A percentile compares a stretch with the other conserved stretches of the same genome.
phyloP scores from a whole-genome alignment of 371 early-diverging fungal species.

The Mortierella sp. region DNA sequence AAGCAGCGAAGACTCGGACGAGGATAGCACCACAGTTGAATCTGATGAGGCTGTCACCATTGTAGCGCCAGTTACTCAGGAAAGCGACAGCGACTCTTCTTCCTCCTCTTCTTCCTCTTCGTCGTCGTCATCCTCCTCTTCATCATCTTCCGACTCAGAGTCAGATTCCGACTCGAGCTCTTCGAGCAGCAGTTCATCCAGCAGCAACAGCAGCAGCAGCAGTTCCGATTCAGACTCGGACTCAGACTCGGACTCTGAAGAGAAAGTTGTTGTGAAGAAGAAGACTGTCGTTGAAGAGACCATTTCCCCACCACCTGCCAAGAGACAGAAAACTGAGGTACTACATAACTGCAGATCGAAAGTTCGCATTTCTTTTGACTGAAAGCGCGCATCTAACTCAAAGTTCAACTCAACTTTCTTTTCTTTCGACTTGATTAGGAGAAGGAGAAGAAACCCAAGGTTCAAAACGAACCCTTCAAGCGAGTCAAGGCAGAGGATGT shows the following conservation, averaged over 20 bases:
- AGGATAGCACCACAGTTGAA: conserved; percentile 15
- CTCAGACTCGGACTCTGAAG: conserved; percentile 40
- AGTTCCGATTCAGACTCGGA: conserved; percentile 43
- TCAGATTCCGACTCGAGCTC: conserved; percentile 43
- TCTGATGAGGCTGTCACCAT: conserved; percentile 12
- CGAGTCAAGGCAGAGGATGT: conserved; percentile 88
- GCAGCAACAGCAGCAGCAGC: conserved; percentile 26
- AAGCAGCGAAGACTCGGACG: conserved; percentile 31
- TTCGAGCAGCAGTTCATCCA: conserved; percentile 46
- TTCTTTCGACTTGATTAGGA: background rate
- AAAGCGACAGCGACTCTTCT: conserved; percentile 35
- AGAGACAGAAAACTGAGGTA: conserved; percentile 41
- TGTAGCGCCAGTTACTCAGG: background rate
- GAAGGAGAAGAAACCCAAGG: conserved; percentile 40
- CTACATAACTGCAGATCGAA: background rate
- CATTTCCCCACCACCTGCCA: conserved; percentile 19
- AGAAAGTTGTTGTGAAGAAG: conserved; percentile 30
- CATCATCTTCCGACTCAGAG: conserved; percentile 4
- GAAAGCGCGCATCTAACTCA: background rate
- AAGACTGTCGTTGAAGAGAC: conserved; percentile 34
- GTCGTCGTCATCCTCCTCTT: conserved; percentile 20
- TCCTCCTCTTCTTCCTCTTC: conserved; percentile 43
- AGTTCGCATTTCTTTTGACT: background rate
- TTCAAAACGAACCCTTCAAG: conserved; percentile 80
- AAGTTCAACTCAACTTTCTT: background rate